Percentiles rank a stretch among this genome's conserved stretches.
phyloP scores from a whole-genome alignment of 2,329 filamentous ascomycete species.

The Fusarium sp. region DNA sequence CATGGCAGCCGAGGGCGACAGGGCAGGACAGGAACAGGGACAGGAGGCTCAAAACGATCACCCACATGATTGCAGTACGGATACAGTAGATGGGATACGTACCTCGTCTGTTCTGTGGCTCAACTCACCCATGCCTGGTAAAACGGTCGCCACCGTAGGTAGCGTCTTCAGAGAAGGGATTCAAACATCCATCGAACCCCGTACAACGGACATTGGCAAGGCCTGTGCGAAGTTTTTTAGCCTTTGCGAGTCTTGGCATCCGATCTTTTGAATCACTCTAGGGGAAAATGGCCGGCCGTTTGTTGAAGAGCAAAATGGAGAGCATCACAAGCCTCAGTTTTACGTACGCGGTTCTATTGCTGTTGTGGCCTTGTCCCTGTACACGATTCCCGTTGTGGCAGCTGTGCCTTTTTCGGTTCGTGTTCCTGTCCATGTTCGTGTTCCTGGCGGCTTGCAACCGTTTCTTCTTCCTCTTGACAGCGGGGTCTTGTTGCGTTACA shows the following conservation, averaged over 20 bases:
- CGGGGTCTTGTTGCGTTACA: conserved; percentile 44
- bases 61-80: conserved; percentile 8
- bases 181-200: conserved; percentile 18
- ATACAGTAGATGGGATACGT: neutral
- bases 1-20: neutral
- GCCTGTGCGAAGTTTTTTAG: conserved; percentile 36
- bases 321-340: neutral
- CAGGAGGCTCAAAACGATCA: conserved; percentile 33
- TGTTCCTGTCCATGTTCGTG: neutral
- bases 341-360: neutral
- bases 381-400: neutral
- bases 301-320: conserved; percentile 7
- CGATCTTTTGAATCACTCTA: conserved; percentile 31
- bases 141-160: conserved; percentile 45
- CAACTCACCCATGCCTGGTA: conserved; percentile 38
- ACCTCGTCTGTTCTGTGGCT: conserved; percentile 13
- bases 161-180: conserved; percentile 42
- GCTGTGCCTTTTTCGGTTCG: conserved; percentile 3
- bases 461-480: conserved; percentile 16
- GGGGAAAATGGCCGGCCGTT: conserved; percentile 14
- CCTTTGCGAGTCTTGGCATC: conserved; percentile 44
- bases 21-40: neutral
- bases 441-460: conserved; percentile 19
- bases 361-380: conserved; percentile 6
- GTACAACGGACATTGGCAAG: conserved; percentile 27